Percentiles rank a stretch among this genome's conserved stretches.
Evolutionary conservation across 1,139 yeast species (phyloP).

Genomic region (Pichia terricola): DNA sequence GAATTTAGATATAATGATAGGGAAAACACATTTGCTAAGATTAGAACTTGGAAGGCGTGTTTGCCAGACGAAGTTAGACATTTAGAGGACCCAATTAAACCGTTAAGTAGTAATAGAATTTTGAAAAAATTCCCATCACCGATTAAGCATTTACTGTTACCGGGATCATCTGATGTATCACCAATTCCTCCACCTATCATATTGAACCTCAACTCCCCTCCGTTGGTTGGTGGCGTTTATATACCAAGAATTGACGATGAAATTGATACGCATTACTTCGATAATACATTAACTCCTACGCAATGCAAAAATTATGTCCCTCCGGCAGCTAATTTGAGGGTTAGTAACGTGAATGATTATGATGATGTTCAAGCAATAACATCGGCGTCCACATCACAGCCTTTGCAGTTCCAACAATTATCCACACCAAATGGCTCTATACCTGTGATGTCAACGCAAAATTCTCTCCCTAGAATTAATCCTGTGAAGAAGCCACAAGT

Average conservation of each 20-base stretch:
- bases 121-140: constrained; percentile 77
- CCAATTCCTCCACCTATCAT: constrained; percentile 76
- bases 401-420: not conserved
- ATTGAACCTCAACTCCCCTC: constrained; percentile 82
- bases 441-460: not conserved
- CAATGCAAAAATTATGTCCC: constrained; percentile 24
- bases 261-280: constrained; percentile 73
- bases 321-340: constrained; percentile 11
- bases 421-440: not conserved
- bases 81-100: constrained; percentile 72
- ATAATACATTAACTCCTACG: constrained; percentile 22
- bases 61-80: constrained; percentile 93
- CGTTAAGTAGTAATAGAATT: constrained; percentile 49
- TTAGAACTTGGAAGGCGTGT: constrained; percentile 98
- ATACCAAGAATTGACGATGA: constrained; percentile 62
- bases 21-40: constrained; percentile 84
- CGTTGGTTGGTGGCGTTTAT: constrained; percentile 84
- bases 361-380: not conserved
- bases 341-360: not conserved
- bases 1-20: constrained; percentile 90
- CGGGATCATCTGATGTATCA: constrained; percentile 61
- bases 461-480: not conserved
- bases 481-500: not conserved
- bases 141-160: constrained; percentile 62
- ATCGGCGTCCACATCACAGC: no score